phyloP scores from a whole-genome alignment of 129 eudicot genomes.

The Silybum marianum region DNA sequence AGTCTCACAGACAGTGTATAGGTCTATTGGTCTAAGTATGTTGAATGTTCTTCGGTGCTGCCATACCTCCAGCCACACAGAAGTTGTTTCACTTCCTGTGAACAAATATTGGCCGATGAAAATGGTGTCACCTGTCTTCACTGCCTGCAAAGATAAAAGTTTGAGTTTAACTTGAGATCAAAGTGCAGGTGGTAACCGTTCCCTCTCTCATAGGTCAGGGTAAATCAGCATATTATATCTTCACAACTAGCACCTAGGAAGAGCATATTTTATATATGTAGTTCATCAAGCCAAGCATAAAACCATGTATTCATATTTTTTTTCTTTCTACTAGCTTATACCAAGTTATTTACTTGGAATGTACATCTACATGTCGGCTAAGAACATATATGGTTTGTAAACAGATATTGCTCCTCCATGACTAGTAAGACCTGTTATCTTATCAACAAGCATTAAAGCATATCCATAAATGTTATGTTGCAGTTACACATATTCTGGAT shows the following conservation, averaged over 20 bases:
- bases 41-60: not conserved
- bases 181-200: not conserved
- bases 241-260: constrained; percentile 2
- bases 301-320: not conserved
- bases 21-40: not conserved
- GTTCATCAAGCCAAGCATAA: not conserved
- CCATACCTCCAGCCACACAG: constrained; percentile 84
- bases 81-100: constrained; percentile 88
- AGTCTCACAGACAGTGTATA: not conserved
- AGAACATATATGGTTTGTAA: not conserved
- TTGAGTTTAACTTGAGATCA: not conserved
- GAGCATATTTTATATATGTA: not conserved
- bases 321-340: constrained; percentile 8
- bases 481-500: not conserved
- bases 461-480: not conserved
- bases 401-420: not conserved
- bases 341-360: not conserved
- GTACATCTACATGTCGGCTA: not conserved
- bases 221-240: constrained; percentile 11
- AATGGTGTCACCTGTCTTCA: constrained; percentile 79
- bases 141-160: constrained; percentile 57
- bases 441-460: not conserved
- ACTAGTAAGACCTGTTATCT: constrained; percentile 8
- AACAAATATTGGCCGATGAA: constrained; percentile 88
- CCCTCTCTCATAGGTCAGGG: not conserved